Evolutionary conservation across 1,284 basidiomycete genomes (phyloP), one percentile per base, ranked within the genome.

Genomic region (Tremellales sp.): DNA sequence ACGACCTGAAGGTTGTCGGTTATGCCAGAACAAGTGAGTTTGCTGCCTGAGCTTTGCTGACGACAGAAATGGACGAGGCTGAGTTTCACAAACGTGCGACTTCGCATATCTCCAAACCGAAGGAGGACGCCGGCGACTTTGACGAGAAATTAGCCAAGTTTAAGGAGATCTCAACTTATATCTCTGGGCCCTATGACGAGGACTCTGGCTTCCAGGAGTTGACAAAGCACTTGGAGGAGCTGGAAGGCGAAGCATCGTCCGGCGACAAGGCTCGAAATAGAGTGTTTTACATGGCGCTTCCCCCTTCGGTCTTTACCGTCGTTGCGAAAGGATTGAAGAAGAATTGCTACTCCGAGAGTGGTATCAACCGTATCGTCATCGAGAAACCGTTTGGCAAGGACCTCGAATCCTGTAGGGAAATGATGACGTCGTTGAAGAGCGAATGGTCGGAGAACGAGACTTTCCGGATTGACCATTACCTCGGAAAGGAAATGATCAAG

Each of bases 401-500:
- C 65, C 80, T 87, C 48, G 81, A 89, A 0, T 87, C 86, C n/a
- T 88, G 85, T 50, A 81, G 86, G 38, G 79, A 82, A 56, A 83
- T 97, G 55, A 81, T 95, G 56, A 71, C 75, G 31, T 77, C 83
- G 10, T 78, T 97, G 71, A 93, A 91, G 76, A 70, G 83, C 58
- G 82, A 88, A 58, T 97, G 91, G 91, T 78, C 79, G 4, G 92
- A 97, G 74, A 87, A 94, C 37, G 92, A 97, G 77, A 97, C 91
- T 8, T 97, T 88, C 82, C 87, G 92, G 54, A 97, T 97, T 69
- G 92, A 97, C 74, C 92, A 97, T 70, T 97, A 97, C 73, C 84
- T 97, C 47, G 92, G 92, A 54, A 97, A 97, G 77, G 92, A 97
- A 79, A 97, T 97, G 92, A 87, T 95, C 70, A 97, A 97, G 79